Base-by-base conservation (phyloP, 2,329 filamentous ascomycete genomes). In the Corniculantispora saksenae region DNA sequence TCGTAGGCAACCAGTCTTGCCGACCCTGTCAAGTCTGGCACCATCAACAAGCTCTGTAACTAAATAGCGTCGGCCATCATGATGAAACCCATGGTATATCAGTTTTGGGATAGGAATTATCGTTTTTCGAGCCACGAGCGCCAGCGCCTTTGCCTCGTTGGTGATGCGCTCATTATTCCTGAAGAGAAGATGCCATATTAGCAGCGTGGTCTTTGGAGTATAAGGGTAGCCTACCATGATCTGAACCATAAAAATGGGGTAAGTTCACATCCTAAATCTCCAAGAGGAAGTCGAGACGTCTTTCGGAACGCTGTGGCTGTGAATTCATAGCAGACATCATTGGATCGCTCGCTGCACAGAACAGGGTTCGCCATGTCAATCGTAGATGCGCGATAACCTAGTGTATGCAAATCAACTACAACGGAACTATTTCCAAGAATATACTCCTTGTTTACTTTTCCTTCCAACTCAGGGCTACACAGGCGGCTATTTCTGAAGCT, bases 151-250 rank as follows among this genome's bases (percentile, higher is more conserved):
- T 45, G 61, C 67, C 25, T 68, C 66, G 38, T 67, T 68, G 7
- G 51, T 48, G 27, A 68, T 66, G 19, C 66, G 67, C 47, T 68
- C 65, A 27, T 67, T 66, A 55, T 68, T 66, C 65, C 63, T 61
- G 25, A 1, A 38, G 4, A 21, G 47, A 38, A 50, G 38, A 47
- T 35, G 43, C 21, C 19, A 6, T 32, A 15, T 55, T 13, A 21
- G 12, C 51, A 32, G 25, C 23, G 25, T 13, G 50, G 3, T 32
- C 4, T 3, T 27, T 7, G 43, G 8, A 27, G 43, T 47, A 19
- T n/a, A n/a, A 61, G 29, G 23, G 17, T 17, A 6, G 19, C n/a
- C 56, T 27, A 56, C 54, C 57, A 64, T 21, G 57, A 47, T 40
- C 62, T 59, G 9, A 35, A 50, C 65, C 62, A 67, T 9, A 43